Evolutionary conservation across 2,329 filamentous ascomycete species (phyloP).

Genomic region (Colletotrichum eremochloae): DNA sequence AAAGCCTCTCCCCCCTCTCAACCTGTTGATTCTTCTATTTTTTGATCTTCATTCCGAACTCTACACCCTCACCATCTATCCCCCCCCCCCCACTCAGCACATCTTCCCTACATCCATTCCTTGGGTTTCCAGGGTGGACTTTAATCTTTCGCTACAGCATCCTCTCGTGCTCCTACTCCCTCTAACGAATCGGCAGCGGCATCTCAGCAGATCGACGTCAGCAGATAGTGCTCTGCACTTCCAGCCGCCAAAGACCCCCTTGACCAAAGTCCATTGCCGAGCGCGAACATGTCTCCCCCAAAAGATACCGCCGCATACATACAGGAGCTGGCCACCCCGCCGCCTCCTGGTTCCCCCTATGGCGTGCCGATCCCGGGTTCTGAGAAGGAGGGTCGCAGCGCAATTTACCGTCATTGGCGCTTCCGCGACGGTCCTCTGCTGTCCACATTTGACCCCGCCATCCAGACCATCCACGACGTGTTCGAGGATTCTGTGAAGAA

Average conservation of each 20-base stretch:
- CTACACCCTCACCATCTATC: background rate
- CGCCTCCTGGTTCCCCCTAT: conserved; percentile 82
- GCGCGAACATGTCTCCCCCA: conserved; percentile 49
- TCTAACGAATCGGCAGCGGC: conserved; percentile 22
- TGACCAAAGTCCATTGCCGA: background rate
- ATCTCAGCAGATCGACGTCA: conserved; percentile 26
- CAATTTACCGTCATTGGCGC: conserved; percentile 87
- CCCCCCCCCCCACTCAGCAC: background rate
- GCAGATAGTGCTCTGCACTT: conserved; percentile 5
- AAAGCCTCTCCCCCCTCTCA: conserved; percentile 17
- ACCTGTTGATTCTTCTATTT: conserved; percentile 24
- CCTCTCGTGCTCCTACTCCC: background rate
- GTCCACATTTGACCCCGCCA: conserved; percentile 77
- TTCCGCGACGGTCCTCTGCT: conserved; percentile 79
- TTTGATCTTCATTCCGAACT: background rate
- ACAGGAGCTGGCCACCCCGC: conserved; percentile 69
- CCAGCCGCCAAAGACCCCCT: background rate
- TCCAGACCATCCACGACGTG: conserved; percentile 81
- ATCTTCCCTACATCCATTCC: conserved; percentile 16
- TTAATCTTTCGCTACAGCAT: background rate
- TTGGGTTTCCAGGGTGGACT: background rate
- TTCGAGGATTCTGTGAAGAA: conserved; percentile 78
- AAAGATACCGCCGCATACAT: conserved; percentile 56
- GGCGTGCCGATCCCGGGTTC: conserved; percentile 82
- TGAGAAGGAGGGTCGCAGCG: conserved; percentile 77